phyloP scores from a whole-genome alignment of 179 eudicot genomes.

The Gypsophila paniculata region DNA sequence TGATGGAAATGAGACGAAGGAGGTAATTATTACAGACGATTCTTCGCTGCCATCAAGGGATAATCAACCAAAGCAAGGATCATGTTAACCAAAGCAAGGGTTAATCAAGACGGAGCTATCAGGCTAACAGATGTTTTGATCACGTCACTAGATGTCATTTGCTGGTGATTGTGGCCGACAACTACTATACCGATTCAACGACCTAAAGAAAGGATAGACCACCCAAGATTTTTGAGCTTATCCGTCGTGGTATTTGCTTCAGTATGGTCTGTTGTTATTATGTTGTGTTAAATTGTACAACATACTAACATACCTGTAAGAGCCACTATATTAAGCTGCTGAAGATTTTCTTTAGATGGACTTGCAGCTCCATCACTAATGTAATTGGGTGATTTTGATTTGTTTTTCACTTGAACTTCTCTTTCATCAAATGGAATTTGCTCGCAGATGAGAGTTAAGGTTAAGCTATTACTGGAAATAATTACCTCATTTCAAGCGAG shows the following conservation, averaged over 20 bases:
- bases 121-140: not conserved
- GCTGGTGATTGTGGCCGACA: conserved; percentile 80
- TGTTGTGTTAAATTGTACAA: not conserved
- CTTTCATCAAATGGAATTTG: not conserved
- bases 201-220: conserved; percentile 74
- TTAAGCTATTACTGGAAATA: not conserved
- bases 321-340: not conserved
- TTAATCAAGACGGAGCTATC: no score
- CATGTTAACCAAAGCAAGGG: not conserved
- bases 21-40: conserved; percentile 38
- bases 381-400: not conserved
- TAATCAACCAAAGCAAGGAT: not conserved
- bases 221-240: conserved; percentile 88
- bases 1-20: conserved; percentile 95
- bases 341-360: not conserved
- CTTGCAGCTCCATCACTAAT: not conserved
- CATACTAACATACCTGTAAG: no score
- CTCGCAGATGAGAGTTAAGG: not conserved
- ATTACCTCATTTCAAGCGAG: no score
- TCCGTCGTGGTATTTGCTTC: conserved; percentile 68
- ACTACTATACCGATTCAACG: conserved; percentile 80
- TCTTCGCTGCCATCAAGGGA: not conserved
- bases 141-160: not conserved
- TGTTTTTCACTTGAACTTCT: not conserved
- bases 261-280: not conserved